Conservation (phyloP, 257 asterid species). For the Misopates orontium region DNA sequence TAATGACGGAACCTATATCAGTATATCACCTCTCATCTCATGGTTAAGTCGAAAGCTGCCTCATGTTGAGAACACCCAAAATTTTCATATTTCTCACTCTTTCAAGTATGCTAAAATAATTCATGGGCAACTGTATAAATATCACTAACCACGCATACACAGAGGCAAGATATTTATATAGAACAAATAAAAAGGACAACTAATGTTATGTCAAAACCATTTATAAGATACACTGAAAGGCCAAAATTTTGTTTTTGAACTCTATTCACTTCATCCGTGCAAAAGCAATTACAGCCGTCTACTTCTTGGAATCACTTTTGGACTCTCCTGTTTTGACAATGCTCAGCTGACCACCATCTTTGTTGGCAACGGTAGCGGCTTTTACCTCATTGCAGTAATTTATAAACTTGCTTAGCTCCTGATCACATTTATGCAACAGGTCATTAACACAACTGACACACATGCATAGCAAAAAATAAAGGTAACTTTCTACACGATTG, state of each 20-base stretch:
- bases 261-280: background rate
- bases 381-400: slow-evolving; percentile 54
- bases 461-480: background rate
- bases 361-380: slow-evolving; percentile 79
- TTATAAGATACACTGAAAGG: slow-evolving; percentile 11
- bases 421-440: background rate
- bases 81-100: too few species aligned
- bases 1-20: too few species aligned
- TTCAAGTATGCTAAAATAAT: too few species aligned
- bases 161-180: background rate
- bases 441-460: background rate
- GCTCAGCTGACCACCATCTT: slow-evolving; percentile 86
- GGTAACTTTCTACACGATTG: background rate
- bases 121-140: background rate
- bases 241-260: slow-evolving; percentile 17
- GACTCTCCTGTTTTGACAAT: slow-evolving; percentile 56
- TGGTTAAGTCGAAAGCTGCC: too few species aligned
- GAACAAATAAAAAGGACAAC: slow-evolving; percentile 1
- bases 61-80: too few species aligned
- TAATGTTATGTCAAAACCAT: background rate
- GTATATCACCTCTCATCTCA: too few species aligned
- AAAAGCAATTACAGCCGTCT: slow-evolving; percentile 1
- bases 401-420: slow-evolving; percentile 57
- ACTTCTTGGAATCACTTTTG: slow-evolving; percentile 56
- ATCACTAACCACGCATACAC: background rate